Base-by-base conservation (phyloP, 257 asterid genomes). In the Solanum bulbocastanum region DNA sequence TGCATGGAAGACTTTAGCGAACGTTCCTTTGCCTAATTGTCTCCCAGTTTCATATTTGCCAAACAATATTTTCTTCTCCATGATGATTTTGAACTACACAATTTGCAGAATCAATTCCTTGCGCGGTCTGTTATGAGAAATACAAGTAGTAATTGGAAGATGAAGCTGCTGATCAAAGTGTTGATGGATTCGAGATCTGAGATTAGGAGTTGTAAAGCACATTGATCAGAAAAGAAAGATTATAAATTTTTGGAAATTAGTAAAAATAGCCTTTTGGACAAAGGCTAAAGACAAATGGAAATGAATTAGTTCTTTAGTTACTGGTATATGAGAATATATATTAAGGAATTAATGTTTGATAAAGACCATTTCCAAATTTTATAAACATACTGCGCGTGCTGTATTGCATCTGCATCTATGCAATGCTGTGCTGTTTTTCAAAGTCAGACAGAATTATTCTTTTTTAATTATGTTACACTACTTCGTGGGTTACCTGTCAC, bases 1-100 rank as follows among this genome's bases (percentile, higher is more conserved):
- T 35, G 87, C 94, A 46, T 83, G 74, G 91, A 88, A 90, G 20
- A 92, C 94, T 56, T 92, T 92, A 32, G 93, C 93, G 27, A 92
- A 92, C 72, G 83, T 88, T 14, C 93, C 94, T 83, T 89, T 74
- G 74, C 94, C 94, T 16, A 92, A 65, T 3, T 90, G 74, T 82
- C 72, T 76, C 8, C 94, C 94, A 33, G 86, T 88, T 82, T 90
- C 93, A 37, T 90, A 90, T 33, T 92, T 92, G 0, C 89, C 92
- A 30, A 92, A 88, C 85, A 92, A 79, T 74, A 90, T 44, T 89
- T 90, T 92, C 90, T 92, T 92, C 74, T 74, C 85, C 83, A 83
- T 83, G 23, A 83, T 83, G 23, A 27, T 37, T 75, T 15, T n/a
- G 14, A 62, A 15, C 82, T 36, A 74, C 9, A 74, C 30, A 36